phyloP scores from a whole-genome alignment of 768 basidiomycete genomes.

The Leccinum uliginosum region DNA sequence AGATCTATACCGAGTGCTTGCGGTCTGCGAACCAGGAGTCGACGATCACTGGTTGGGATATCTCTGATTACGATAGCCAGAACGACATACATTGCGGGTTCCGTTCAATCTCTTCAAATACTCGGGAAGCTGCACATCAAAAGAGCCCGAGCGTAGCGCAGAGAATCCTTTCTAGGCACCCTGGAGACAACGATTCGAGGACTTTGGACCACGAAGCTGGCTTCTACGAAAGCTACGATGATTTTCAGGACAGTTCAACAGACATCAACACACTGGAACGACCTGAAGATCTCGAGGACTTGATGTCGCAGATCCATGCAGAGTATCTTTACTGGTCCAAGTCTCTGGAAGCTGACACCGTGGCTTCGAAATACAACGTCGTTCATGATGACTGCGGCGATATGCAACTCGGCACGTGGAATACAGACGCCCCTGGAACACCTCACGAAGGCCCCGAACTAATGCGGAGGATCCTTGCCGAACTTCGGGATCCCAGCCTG shows the following conservation, averaged over 20 bases:
- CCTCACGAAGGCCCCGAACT: constrained; percentile 1
- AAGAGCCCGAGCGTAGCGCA: neutral
- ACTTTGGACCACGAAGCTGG: neutral
- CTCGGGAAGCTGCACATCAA: neutral
- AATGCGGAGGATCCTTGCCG: constrained; percentile 15
- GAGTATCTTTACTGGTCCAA: too few species aligned
- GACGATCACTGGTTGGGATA: neutral
- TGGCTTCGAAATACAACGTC: neutral
- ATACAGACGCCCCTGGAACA: neutral
- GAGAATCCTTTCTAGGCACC: neutral
- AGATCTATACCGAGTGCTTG: neutral
- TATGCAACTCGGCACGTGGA: neutral
- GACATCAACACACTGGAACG: neutral
- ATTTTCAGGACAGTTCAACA: neutral
- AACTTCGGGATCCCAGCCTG: constrained; percentile 14
- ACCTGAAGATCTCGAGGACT: neutral
- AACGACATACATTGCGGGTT: neutral
- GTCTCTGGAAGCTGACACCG: too few species aligned
- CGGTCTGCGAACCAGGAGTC: neutral
- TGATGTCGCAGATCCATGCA: too few species aligned
- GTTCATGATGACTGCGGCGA: neutral
- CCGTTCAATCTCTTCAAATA: neutral
- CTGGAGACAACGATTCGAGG: neutral
- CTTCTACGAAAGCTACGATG: neutral
- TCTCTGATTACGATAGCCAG: neutral